A percentile compares a stretch with the other conserved stretches of the same genome.
Evolutionary conservation across 164 flowering plant species (phyloP).

Genomic region (Magnolia officinalis): DNA sequence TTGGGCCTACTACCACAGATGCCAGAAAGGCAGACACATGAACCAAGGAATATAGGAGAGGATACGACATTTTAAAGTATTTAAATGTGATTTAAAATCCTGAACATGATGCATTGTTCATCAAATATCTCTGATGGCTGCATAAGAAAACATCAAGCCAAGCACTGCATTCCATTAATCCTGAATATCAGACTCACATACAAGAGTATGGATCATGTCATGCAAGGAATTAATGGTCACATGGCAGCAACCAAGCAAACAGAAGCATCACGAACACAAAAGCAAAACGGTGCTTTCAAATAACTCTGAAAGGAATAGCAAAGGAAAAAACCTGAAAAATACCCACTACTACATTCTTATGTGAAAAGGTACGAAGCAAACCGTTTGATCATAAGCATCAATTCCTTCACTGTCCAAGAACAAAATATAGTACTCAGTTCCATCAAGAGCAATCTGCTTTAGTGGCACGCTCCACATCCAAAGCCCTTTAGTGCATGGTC

Average conservation of each 20-base stretch:
- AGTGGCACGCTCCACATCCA: constrained; percentile 99
- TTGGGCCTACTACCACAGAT: too few species aligned
- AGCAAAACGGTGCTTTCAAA: background rate
- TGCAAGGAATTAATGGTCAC: background rate
- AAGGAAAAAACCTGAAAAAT: background rate
- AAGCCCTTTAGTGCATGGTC: constrained; percentile 97
- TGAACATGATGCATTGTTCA: too few species aligned
- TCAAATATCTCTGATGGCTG: too few species aligned
- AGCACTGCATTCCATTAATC: background rate
- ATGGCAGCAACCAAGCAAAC: background rate
- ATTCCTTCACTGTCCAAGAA: constrained; percentile 97
- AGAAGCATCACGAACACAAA: background rate
- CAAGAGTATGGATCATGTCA: background rate
- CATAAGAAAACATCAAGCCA: too few species aligned
- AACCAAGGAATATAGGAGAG: too few species aligned
- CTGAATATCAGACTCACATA: background rate
- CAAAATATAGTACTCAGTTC: constrained; percentile 87
- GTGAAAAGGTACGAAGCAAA: constrained; percentile 26
- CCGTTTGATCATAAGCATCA: constrained; percentile 99
- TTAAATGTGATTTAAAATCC: too few species aligned
- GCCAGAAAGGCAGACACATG: too few species aligned
- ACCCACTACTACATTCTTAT: background rate
- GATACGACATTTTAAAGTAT: too few species aligned
- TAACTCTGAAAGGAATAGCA: too few species aligned
- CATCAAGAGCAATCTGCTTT: constrained; percentile 89